Base-by-base conservation (phyloP, 768 basidiomycete genomes). In the Tylopilus sp. region DNA sequence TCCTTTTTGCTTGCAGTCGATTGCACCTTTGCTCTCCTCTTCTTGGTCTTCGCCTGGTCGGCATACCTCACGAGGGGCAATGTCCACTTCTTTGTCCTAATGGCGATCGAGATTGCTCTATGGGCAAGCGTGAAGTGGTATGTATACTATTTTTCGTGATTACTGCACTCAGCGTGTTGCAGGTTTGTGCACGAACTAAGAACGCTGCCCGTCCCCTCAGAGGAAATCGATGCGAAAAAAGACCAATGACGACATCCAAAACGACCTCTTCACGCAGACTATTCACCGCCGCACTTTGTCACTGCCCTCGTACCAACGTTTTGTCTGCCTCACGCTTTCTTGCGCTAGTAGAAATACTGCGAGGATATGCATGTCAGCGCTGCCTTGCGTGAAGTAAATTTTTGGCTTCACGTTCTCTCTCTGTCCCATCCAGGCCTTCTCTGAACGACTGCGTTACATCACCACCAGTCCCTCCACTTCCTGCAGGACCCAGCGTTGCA, bases 361-460 rank as follows among this genome's bases (percentile, higher is more conserved):
- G 28, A 29, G 41, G n/a, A n/a, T n/a, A n/a, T n/a, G n/a, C 26
- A 22, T 37, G 59, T 58, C 59, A 59, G 52, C 31, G 28, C 42
- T 25, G 37, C 43, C 21, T 28, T 24, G 13, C 29, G 28, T 36
- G n/a, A 22, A 50, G 45, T 13, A 16, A 50, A 48, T 43, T 21
- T 30, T 42, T 31, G 46, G n/a, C 76, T 85, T 77, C 66, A 96
- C 94, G 60, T 76, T 96, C 92, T 57, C 95, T 80, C 67, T 98
- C 94, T 14, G 90, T 91, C n/a, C 81, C 84, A 50, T 98, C 94
- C 54, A 98, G 79, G 2, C 94, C 95, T 68, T 96, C 94, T 58
- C 92, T 77, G 63, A 98, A 98, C 13, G 80, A 73, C 57, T 88
- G 86, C 7, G 89, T 83, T 2, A 73, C 65, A 56, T 87, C 85